Base-by-base conservation (phyloP, 2,329 filamentous ascomycete species). In the Coleophoma eucalyptorum region DNA sequence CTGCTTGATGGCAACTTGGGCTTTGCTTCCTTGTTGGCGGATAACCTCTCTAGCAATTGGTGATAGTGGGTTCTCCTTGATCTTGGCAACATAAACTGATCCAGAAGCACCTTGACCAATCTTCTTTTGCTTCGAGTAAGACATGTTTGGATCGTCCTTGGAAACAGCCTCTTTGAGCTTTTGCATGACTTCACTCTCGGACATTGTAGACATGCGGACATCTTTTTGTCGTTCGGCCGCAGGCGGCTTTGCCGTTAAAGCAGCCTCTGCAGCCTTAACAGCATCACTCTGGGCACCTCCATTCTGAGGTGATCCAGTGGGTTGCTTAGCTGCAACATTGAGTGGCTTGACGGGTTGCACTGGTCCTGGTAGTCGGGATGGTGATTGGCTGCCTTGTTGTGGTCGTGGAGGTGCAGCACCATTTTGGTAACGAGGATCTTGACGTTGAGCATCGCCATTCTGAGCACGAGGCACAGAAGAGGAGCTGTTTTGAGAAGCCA, bases 81-180 rank as follows among this genome's bases (percentile, higher is more conserved):
- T 89, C 66, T 95, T 94, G 57, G 94, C 94, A 55, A 99, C 93
- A 65, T 99, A 99, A 44, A 99, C 94, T 19, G 93, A 97, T 51
- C 94, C 94, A 55, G 94, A 99, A 50, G 94, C 94, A 72, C 94
- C 94, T 69, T 99, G 94, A 18, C 94, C 94, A 69, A 99, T 97
- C 80, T 99, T 99, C 81, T 97, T 97, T 73, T 97, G 94, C 76
- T 99, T 99, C 64, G 92, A 93, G 75, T 99, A 99, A 20, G 92
- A 96, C 58, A 96, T 77, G 62, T 95, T 88, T 48, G 94, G 94
- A 65, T 96, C 92, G 54, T 96, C 91, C 69, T 96, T 95, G 55
- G 92, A 97, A 1, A 99, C 94, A 7, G 94, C 93, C 58, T 96
- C 90, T 66, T 92, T 89, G 49, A 99, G 79, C 67, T 91, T 94